phyloP scores from a whole-genome alignment of 345 rosid genomes.

The Eucalyptus sp. region DNA sequence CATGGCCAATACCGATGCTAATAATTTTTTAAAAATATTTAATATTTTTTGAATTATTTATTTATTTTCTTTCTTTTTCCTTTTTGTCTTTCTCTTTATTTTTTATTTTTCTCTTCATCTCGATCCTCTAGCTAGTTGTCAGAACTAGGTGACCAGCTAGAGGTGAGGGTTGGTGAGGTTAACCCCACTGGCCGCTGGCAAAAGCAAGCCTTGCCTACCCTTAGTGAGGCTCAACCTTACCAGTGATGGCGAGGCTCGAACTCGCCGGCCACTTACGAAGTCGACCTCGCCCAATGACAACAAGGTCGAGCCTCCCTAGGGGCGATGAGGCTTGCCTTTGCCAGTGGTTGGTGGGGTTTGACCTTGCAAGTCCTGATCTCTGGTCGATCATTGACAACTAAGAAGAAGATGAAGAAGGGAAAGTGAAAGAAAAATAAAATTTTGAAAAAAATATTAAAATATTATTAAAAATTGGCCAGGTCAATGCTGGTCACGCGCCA shows the following conservation, averaged over 20 bases:
- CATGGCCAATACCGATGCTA: neutral
- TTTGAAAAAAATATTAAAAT: too few species aligned
- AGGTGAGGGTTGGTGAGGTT: neutral
- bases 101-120: neutral
- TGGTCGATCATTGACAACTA: fast-evolving
- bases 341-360: neutral
- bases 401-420: neutral
- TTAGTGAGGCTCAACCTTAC: neutral
- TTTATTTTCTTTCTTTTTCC: neutral
- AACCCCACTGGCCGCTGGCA: fast-evolving
- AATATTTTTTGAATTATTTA: too few species aligned
- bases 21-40: too few species aligned
- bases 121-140: neutral
- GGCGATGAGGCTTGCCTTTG: neutral
- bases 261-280: neutral
- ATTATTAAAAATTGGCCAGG: too few species aligned
- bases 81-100: neutral
- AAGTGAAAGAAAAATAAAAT: neutral
- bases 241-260: neutral
- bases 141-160: neutral
- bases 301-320: neutral
- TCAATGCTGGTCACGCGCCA: fast-evolving
- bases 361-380: neutral
- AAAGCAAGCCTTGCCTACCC: neutral
- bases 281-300: fast-evolving